Evolutionary conservation across 2,329 filamentous ascomycete species (phyloP).

Genomic region (Penicillium sp.): DNA sequence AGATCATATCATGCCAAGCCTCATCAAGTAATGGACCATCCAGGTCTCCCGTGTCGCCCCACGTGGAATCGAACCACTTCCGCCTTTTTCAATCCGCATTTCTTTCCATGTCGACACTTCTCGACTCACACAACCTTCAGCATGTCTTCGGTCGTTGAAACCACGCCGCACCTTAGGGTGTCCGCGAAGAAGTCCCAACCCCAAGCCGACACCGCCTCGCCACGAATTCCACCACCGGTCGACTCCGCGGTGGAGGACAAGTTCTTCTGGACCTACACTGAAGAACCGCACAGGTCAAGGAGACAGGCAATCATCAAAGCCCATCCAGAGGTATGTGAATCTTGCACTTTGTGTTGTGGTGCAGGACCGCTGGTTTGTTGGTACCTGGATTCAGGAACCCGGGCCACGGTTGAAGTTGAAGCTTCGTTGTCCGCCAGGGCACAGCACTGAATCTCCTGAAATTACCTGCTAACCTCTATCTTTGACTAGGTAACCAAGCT

Average conservation of each 20-base stretch:
- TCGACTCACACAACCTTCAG: slow-evolving; percentile 14
- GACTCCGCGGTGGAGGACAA: slow-evolving; percentile 49
- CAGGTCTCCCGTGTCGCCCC: slow-evolving; percentile 30
- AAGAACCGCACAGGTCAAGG: slow-evolving; percentile 91
- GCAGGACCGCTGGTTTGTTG: background rate
- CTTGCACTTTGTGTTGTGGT: background rate
- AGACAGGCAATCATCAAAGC: slow-evolving; percentile 96
- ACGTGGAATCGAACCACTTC: slow-evolving; percentile 35
- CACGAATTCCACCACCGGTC: slow-evolving; percentile 32
- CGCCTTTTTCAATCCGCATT: slow-evolving; percentile 17
- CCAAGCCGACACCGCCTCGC: slow-evolving; percentile 18
- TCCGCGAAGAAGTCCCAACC: slow-evolving; percentile 28
- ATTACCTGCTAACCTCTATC: slow-evolving; percentile 13
- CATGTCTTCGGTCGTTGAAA: slow-evolving; percentile 31
- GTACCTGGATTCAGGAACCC: background rate
- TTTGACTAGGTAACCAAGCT: slow-evolving; percentile 82
- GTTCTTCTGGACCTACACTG: slow-evolving; percentile 99
- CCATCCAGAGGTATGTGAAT: slow-evolving; percentile 75
- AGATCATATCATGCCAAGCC: slow-evolving; percentile 20
- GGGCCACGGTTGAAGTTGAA: slow-evolving; percentile 4
- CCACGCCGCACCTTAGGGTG: slow-evolving; percentile 35
- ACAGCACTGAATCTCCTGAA: slow-evolving; percentile 2
- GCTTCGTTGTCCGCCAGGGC: slow-evolving; percentile 5
- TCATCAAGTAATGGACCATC: slow-evolving; percentile 11
- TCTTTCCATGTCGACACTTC: slow-evolving; percentile 12